Base-by-base conservation (phyloP, 257 asterid species). In the Salvia hispanica region DNA sequence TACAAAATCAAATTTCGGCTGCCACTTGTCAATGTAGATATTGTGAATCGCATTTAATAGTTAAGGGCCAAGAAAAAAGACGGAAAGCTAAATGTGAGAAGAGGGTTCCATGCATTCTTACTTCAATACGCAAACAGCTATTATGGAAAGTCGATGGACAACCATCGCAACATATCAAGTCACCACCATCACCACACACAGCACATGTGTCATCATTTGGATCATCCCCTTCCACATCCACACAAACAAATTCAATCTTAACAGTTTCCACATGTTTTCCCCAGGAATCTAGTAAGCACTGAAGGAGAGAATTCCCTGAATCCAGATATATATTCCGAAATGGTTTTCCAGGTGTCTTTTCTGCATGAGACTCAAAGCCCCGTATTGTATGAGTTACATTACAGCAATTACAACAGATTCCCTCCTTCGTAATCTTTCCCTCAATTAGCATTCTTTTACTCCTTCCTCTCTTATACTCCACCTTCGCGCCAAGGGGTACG, bases 141-240 rank as follows among this genome's bases (percentile, higher is more conserved):
- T 81, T 86, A 78, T 94, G 99, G 78, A 94, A 94, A 21, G 99
- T 94, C 36, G 99, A 87, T 8, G 99, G 97, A 79, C 99, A 94
- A 37, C 96, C 70, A 71, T 94, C 97, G 58, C 99, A 91, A 74
- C 99, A 94, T 67, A 87, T 85, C 88, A 94, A 80, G 68, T 88
- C 83, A 72, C 99, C 99, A 58, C 97, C 99, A 77, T 94, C 96
- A 15, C 96, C 97, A 73, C 99, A 94, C 36, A 94, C 73, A 71
- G 87, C 85, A 76, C 99, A 94, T 7, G 92, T 94, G 82, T 91
- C 99, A 55, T 94, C 99, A 74, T 87, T 82, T 53, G 91, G 95
- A 76, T 91, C 98, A 40, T 84, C 88, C 43, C 90, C 94, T 61
- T 86, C 86, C 81, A 88, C 89, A 68, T 88, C 87, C 71, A 88